Percentiles rank a stretch among this genome's conserved stretches.
Evolutionary conservation across 257 asterid genomes (phyloP).

Genomic region (Paraleonurus japonicus): DNA sequence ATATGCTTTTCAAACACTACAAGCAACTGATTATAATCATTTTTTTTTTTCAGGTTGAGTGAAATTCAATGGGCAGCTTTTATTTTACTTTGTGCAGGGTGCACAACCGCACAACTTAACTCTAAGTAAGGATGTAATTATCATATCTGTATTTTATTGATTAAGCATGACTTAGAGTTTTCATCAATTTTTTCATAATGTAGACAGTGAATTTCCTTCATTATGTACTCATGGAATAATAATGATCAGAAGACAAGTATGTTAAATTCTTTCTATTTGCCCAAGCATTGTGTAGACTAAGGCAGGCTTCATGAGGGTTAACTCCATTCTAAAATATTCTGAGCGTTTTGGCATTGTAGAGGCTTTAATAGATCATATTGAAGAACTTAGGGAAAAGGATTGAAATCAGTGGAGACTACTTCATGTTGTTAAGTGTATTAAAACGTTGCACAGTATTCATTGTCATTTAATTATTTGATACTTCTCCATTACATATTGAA

Average conservation of each 20-base stretch:
- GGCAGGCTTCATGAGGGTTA: not conserved
- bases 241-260: not conserved
- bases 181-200: conserved; percentile 1
- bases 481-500: not conserved
- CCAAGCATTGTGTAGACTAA: not conserved
- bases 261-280: conserved; percentile 1
- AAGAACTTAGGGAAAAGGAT: not conserved
- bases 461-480: not conserved
- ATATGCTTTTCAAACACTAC: conserved; percentile 6
- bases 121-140: conserved; percentile 61
- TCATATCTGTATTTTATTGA: conserved; percentile 20
- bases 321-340: not conserved
- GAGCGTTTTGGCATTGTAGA: not conserved
- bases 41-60: conserved; percentile 62
- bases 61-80: conserved; percentile 99
- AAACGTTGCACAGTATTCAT: not conserved
- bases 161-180: conserved; percentile 4
- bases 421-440: not conserved
- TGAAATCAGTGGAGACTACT: not conserved
- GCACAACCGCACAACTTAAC: conserved; percentile 98
- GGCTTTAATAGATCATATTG: not conserved
- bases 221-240: not conserved
- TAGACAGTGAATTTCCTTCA: conserved; percentile 14
- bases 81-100: conserved; percentile 93
- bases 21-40: conserved; percentile 10